Conservation (phyloP, 2,329 filamentous ascomycete genomes). For the Penicillium sp. region DNA sequence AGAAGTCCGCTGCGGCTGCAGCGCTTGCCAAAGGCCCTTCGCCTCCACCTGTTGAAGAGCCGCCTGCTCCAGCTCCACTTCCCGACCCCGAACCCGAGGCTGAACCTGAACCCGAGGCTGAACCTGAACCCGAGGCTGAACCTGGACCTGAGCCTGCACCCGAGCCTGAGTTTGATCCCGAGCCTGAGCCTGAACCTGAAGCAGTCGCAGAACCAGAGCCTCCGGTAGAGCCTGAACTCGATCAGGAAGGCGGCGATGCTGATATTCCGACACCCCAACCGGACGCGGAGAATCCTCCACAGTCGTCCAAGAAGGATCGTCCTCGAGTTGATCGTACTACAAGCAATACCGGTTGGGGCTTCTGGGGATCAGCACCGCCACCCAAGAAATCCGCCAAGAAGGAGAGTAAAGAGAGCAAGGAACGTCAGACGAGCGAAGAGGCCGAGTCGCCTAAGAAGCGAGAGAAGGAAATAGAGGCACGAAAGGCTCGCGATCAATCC, state of each 20-base stretch:
- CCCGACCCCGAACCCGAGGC: slow-evolving; percentile 14
- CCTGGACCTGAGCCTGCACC: slow-evolving; percentile 26
- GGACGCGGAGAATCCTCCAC: slow-evolving; percentile 50
- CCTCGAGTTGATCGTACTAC: slow-evolving; percentile 67
- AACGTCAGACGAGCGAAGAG: not conserved
- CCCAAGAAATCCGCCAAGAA: slow-evolving; percentile 47
- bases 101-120: slow-evolving; percentile 19
- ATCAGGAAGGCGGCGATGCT: slow-evolving; percentile 10
- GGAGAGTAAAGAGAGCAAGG: slow-evolving; percentile 46
- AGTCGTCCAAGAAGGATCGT: slow-evolving; percentile 65
- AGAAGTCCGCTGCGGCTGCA: slow-evolving; percentile 21
- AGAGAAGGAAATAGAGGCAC: slow-evolving; percentile 25
- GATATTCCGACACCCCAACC: slow-evolving; percentile 47
- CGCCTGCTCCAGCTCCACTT: slow-evolving; percentile 24
- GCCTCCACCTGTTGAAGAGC: slow-evolving; percentile 30
- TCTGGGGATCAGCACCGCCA: slow-evolving; percentile 58
- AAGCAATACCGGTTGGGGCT: slow-evolving; percentile 64
- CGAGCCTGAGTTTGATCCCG: slow-evolving; percentile 25
- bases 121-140: slow-evolving; percentile 1
- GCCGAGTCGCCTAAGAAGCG: slow-evolving; percentile 23
- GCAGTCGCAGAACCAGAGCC: not conserved
- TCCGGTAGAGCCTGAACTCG: slow-evolving; percentile 23
- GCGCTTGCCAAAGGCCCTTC: slow-evolving; percentile 15
- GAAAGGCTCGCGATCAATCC: slow-evolving; percentile 34
- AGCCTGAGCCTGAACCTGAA: slow-evolving; percentile 22